phyloP scores from a whole-genome alignment of 1,139 yeast genomes.

The Yamadazyma sp. region DNA sequence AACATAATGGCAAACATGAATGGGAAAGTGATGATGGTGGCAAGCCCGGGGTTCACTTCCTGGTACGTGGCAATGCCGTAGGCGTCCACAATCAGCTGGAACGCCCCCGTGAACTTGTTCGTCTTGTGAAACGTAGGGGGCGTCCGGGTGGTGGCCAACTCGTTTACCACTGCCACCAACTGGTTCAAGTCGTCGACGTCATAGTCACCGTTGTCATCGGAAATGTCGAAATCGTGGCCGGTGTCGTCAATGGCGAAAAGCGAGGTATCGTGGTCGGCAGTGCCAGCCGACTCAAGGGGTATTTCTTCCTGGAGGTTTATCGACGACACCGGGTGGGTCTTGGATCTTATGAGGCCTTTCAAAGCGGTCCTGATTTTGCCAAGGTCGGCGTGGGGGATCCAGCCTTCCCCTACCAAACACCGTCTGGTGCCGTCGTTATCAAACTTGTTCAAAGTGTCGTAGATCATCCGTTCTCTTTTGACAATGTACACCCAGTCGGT shows the following conservation, averaged over 20 bases:
- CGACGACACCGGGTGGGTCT: constrained; percentile 17
- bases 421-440: constrained; percentile 83
- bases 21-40: constrained; percentile 94
- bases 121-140: constrained; percentile 95
- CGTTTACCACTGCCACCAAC: constrained; percentile 65
- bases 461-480: constrained; percentile 72
- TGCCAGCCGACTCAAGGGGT: constrained; percentile 14
- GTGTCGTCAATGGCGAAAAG: constrained; percentile 55
- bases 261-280: constrained; percentile 19
- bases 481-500: constrained; percentile 44
- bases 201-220: constrained; percentile 18
- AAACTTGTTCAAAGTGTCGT: constrained; percentile 74
- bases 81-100: constrained; percentile 91
- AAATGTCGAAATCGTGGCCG: constrained; percentile 16
- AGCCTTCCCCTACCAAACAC: constrained; percentile 95
- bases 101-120: constrained; percentile 88
- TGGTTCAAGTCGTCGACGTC: constrained; percentile 27
- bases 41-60: constrained; percentile 94
- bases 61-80: constrained; percentile 93
- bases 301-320: constrained; percentile 23
- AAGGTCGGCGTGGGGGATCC: constrained; percentile 64
- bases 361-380: constrained; percentile 25
- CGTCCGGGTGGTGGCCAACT: constrained; percentile 72
- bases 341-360: constrained; percentile 25
- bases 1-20: constrained; percentile 99